Base-by-base conservation (phyloP, 73 alveolate species). In the Symbiodinium natans region DNA sequence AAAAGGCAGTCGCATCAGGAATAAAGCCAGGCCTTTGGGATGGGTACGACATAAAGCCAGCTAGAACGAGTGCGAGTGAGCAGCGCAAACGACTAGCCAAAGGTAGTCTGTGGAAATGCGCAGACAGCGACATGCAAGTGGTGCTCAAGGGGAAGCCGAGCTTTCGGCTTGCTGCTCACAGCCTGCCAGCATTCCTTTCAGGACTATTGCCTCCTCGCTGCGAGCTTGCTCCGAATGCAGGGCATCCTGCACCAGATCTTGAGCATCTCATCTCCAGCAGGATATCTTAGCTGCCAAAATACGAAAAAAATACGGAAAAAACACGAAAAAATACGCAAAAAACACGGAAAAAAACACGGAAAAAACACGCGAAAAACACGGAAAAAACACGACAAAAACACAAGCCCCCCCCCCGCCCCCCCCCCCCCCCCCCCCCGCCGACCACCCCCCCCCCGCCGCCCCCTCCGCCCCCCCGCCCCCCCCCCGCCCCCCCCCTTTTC, bases 211-310 rank as follows among this genome's bases (percentile, higher is more conserved):
- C 77, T 90, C 97, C 36, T 90, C 97, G 13, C 34, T 73, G 42
- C 97, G 97, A 41, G 97, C 97, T 41, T 84, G 88, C 33, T 68
- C 88, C 52, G 97, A 90, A 46, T 90, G 97, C 80, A 90, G 77
- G 21, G 97, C 97, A 71, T 90, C 97, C 97, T 90, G 46, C 89
- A 39, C 34, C 36, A 34, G 19, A 48, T 11, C 29, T 5, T 52
- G 68, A 17, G 17, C 68, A 7, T 2, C 29, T 21, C 68, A 52
- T 11, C 68, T 52, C 68, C 68, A 52, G 29, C 68, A 6, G 27
- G 59, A n/a, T n/a, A n/a, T n/a, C n/a, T n/a, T n/a, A n/a, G n/a
- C n/a, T n/a, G n/a, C n/a, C n/a, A n/a, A n/a, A n/a, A n/a, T n/a
- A n/a, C n/a, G n/a, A n/a, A n/a, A n/a, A n/a, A n/a, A n/a, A n/a